Percentiles rank a stretch among this genome's conserved stretches.
These are phyloP conservation scores for Acer yangbiense DNA, from an alignment of 345 rosid genomes.

Conservation along the genomic window DNA sequence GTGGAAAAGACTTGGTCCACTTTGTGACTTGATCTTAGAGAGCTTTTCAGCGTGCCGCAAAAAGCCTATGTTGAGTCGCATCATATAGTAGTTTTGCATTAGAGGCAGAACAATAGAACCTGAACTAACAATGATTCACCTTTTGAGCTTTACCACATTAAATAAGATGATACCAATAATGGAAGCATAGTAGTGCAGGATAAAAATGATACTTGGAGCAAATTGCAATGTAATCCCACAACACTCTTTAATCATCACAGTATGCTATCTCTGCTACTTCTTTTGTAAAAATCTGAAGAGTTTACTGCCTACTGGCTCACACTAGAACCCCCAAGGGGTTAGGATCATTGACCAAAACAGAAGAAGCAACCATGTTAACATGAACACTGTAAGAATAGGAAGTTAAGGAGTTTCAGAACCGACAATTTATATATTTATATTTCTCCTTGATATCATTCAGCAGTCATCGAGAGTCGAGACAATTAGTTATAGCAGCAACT, in stretches of 20 bases:
- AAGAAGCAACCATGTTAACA: background rate
- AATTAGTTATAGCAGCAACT: constrained; percentile 4
- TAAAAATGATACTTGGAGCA: too few relatives aligned
- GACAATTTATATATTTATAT: background rate
- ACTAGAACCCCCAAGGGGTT: background rate
- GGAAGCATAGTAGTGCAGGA: too few relatives aligned
- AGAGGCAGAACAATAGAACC: background rate
- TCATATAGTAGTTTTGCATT: too few relatives aligned
- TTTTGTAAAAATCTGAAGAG: too few relatives aligned
- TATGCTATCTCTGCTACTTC: background rate
- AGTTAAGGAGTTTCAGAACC: background rate
- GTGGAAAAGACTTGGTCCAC: background rate
- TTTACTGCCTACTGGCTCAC: background rate
- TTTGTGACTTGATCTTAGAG: background rate
- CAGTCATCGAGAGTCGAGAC: background rate
- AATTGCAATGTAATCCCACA: too few relatives aligned
- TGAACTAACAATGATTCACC: too few relatives aligned
- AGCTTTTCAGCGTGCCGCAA: background rate
- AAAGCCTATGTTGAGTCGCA: too few relatives aligned
- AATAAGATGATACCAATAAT: too few relatives aligned
- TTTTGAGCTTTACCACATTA: too few relatives aligned
- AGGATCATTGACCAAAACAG: background rate
- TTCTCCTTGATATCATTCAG: constrained; percentile 4
- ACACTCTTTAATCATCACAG: background rate
- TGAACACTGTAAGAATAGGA: background rate